Conservation (phyloP, 306 rosid species). For the Lathyrus sativus region DNA sequence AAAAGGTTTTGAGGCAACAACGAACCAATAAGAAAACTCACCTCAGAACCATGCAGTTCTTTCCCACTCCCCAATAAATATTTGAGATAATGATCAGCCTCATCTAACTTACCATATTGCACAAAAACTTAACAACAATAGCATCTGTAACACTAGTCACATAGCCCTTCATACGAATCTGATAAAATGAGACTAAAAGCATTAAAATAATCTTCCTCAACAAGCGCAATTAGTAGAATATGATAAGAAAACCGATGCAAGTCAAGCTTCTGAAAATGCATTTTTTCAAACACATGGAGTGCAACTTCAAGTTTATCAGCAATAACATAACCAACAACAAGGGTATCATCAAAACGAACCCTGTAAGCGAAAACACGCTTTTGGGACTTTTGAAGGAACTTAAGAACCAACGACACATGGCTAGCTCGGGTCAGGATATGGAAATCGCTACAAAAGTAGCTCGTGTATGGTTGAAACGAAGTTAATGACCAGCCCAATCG, state of each 20-base stretch:
- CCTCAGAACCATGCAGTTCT: conserved; percentile 44
- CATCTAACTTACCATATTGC: conserved; percentile 54
- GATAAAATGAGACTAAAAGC: conserved; percentile 50
- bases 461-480: conserved; percentile 59
- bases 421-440: conserved; percentile 55
- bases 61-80: conserved; percentile 42
- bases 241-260: conserved; percentile 58
- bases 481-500: conserved; percentile 89
- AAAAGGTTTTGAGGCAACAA: no score
- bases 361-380: conserved; percentile 8
- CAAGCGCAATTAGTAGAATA: conserved; percentile 59
- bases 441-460: conserved; percentile 60
- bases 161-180: conserved; percentile 55
- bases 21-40: conserved; percentile 55
- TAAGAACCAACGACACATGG: conserved; percentile 52
- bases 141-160: conserved; percentile 50
- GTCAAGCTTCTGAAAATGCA: conserved; percentile 79
- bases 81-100: conserved; percentile 56
- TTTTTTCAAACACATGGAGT: conserved; percentile 61
- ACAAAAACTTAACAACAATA: conserved; percentile 53
- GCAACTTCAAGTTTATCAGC: no score
- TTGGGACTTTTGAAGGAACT: conserved; percentile 45
- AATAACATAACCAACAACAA: conserved; percentile 79
- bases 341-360: conserved; percentile 54
- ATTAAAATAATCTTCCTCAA: conserved; percentile 51